Evolutionary conservation across 2,329 filamentous ascomycete species (phyloP).

Genomic region (Alternaria triticina): DNA sequence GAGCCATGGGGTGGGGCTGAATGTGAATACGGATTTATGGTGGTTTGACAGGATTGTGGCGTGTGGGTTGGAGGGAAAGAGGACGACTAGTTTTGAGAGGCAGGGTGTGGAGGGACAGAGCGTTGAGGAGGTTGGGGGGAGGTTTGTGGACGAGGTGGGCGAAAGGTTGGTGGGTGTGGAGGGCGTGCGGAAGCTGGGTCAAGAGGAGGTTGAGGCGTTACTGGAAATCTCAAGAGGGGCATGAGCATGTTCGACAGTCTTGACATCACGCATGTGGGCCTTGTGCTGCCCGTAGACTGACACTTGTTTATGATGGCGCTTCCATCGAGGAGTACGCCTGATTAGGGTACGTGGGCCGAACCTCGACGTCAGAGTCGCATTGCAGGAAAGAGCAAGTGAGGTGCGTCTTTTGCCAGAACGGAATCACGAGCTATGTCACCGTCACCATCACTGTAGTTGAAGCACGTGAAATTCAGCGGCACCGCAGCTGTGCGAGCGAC

Average conservation of each 20-base stretch:
- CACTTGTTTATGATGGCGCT: not conserved
- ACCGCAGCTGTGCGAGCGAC: not conserved
- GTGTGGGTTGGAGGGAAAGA: constrained; percentile 82
- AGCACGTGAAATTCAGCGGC: not conserved
- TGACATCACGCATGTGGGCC: not conserved
- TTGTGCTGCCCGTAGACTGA: not conserved
- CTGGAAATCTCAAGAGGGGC: not conserved
- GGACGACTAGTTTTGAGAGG: constrained; percentile 74
- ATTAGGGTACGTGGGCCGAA: not conserved
- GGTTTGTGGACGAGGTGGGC: constrained; percentile 52
- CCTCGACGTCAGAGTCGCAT: not conserved
- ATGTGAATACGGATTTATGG: constrained; percentile 69
- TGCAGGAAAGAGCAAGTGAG: not conserved
- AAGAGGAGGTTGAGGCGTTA: constrained; percentile 20
- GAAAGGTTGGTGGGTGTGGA: constrained; percentile 31
- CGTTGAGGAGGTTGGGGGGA: constrained; percentile 49
- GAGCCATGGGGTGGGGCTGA: constrained; percentile 82
- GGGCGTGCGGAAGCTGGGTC: constrained; percentile 21
- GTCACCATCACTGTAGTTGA: not conserved
- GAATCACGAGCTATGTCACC: not conserved
- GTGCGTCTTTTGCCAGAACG: not conserved
- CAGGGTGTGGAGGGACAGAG: constrained; percentile 53
- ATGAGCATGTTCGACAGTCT: not conserved
- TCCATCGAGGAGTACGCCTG: not conserved
- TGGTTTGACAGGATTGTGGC: constrained; percentile 82